phyloP scores from a whole-genome alignment of 2,329 filamentous ascomycete genomes.

The Penicillium sp. region DNA sequence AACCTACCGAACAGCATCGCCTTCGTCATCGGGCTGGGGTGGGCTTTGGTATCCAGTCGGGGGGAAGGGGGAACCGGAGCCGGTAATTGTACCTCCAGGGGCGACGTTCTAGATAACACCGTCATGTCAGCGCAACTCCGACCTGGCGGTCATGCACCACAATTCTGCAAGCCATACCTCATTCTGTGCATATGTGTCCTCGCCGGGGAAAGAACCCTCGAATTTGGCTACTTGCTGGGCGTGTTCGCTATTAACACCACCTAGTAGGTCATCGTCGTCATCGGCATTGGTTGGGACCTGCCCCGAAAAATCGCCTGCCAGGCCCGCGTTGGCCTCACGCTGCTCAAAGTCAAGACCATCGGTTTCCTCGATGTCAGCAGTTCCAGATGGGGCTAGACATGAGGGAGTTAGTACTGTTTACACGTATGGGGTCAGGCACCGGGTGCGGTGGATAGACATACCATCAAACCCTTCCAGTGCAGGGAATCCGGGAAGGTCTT shows the following conservation, averaged over 20 bases:
- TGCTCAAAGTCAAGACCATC: conserved; percentile 84
- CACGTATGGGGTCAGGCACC: conserved; percentile 17
- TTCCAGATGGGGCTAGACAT: conserved; percentile 35
- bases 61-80: conserved; percentile 59
- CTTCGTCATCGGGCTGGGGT: conserved; percentile 72
- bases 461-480: conserved; percentile 73
- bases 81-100: conserved; percentile 78
- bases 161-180: conserved; percentile 55
- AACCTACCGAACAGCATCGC: conserved; percentile 72
- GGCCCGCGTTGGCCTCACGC: conserved; percentile 85
- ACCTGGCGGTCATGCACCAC: neutral
- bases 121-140: conserved; percentile 18
- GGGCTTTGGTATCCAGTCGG: conserved; percentile 52
- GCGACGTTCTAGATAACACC: conserved; percentile 60
- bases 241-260: conserved; percentile 50
- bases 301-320: conserved; percentile 87
- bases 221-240: conserved; percentile 62
- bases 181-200: conserved; percentile 67
- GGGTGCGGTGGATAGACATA: conserved; percentile 33
- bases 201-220: conserved; percentile 86
- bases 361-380: conserved; percentile 30
- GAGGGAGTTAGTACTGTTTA: conserved; percentile 24
- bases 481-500: conserved; percentile 58
- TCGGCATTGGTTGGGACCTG: conserved; percentile 57
- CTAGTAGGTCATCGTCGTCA: conserved; percentile 70